Evolutionary conservation across 2,329 filamentous ascomycete genomes (phyloP).

Genomic region (Calonectria multiphialidica): DNA sequence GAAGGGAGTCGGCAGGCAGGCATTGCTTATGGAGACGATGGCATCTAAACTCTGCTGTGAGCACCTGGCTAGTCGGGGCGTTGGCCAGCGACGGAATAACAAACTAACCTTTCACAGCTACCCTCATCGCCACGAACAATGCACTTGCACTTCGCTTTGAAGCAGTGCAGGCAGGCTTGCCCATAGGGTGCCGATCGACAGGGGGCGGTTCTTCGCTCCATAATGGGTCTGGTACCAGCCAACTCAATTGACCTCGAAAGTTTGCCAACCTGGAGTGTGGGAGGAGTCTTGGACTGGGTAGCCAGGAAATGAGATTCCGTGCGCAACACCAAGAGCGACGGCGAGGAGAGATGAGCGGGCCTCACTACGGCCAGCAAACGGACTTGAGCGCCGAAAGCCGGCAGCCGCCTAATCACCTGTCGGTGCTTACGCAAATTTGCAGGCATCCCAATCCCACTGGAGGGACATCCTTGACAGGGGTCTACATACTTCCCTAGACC

Average conservation of each 20-base stretch:
- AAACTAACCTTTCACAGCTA: not conserved
- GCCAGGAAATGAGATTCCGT: not conserved
- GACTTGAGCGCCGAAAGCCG: no score
- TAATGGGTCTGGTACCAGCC: not conserved
- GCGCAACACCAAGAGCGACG: not conserved
- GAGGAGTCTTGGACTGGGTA: not conserved
- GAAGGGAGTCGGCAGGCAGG: not conserved
- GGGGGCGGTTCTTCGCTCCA: not conserved
- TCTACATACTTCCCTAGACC: no score
- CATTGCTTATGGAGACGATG: conserved; percentile 3
- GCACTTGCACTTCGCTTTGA: conserved; percentile 5
- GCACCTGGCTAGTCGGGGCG: no score
- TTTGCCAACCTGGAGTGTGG: not conserved
- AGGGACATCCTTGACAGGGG: no score
- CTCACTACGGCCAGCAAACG: not conserved
- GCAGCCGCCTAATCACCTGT: no score
- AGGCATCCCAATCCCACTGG: no score
- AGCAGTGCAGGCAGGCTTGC: not conserved
- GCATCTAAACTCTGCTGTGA: not conserved
- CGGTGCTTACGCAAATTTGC: no score
- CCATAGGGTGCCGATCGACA: not conserved
- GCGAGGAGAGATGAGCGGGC: not conserved
- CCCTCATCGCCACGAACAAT: not conserved
- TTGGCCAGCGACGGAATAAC: not conserved
- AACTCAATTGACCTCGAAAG: not conserved